Evolutionary conservation across 2,329 filamentous ascomycete genomes (phyloP).

Genomic region (Monilinia laxa): DNA sequence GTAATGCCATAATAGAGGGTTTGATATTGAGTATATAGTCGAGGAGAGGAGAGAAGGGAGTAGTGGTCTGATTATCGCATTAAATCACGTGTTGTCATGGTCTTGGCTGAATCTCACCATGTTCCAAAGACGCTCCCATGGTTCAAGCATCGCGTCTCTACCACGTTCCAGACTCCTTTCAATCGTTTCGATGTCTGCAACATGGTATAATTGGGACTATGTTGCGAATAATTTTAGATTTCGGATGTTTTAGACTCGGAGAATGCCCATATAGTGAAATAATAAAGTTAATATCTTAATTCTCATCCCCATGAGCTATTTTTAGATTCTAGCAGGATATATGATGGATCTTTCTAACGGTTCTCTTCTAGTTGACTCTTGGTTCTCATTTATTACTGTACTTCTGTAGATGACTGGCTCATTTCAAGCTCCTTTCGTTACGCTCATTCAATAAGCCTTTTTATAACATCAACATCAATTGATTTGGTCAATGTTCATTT

Average conservation of each 20-base stretch:
- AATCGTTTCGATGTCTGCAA: background rate
- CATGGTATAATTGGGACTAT: background rate
- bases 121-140: too few species aligned
- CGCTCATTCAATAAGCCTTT: background rate
- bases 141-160: too few species aligned
- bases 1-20: background rate
- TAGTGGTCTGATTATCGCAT: background rate
- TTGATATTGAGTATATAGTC: background rate
- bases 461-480: background rate
- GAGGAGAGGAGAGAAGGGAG: background rate
- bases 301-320: background rate
- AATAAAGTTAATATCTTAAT: background rate
- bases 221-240: conserved; percentile 11
- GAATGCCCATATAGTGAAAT: background rate
- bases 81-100: background rate
- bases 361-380: background rate
- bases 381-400: background rate
- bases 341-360: background rate
- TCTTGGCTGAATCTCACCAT: too few species aligned
- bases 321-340: conserved; percentile 13
- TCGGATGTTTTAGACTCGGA: background rate
- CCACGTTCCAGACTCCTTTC: conserved; percentile 1
- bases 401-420: conserved; percentile 15
- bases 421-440: background rate
- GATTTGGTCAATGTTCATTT: conserved; percentile 4